Base-by-base conservation (phyloP, 2,329 filamentous ascomycete genomes). In the Venturia asperata region DNA sequence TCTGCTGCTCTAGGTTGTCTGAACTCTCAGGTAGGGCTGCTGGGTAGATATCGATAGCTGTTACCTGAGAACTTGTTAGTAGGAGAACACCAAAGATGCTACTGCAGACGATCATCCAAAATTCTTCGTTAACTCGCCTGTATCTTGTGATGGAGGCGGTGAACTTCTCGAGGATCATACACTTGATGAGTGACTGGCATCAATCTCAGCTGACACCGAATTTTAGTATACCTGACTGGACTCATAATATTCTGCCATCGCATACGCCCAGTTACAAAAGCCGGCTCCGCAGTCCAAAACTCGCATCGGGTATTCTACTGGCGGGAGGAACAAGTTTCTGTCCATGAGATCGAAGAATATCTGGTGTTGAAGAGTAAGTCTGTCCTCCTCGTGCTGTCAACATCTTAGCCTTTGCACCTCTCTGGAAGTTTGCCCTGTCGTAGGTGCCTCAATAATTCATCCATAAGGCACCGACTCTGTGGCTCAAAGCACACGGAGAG, bases 201-300 rank as follows among this genome's bases (percentile, higher is more conserved):
- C 42, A 45, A 19, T 45, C 7, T 47, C 19, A 9, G n/a, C n/a
- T 34, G 30, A 34, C 30, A 24, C 21, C 3, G 45, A 47, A 9
- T 47, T 9, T 3, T 5, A 30, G 52, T 68, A 64, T 66, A 77
- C 76, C 71, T 76, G 70, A 60, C 74, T 74, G 60, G 77, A 70
- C 27, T 72, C 72, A 64, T 71, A 77, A 21, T 72, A 71, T 67
- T 76, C 73, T 1, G 75, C 75, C 63, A 75, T 71, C 37, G 74
- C 70, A 11, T 75, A 70, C 4, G 71, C 72, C 75, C 75, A 77
- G 58, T 74, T 70, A 0, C 74, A 75, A 42, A 70, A 70, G 39
- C 76, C 76, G 68, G 77, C 77, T 6, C 76, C 76, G 64, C 74
- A 77, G 10, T 77, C 76, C 21, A 77, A 67, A 45, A 77, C 70